Base-by-base conservation (phyloP, 2,329 filamentous ascomycete species). In the Colletotrichum sansevieriae region DNA sequence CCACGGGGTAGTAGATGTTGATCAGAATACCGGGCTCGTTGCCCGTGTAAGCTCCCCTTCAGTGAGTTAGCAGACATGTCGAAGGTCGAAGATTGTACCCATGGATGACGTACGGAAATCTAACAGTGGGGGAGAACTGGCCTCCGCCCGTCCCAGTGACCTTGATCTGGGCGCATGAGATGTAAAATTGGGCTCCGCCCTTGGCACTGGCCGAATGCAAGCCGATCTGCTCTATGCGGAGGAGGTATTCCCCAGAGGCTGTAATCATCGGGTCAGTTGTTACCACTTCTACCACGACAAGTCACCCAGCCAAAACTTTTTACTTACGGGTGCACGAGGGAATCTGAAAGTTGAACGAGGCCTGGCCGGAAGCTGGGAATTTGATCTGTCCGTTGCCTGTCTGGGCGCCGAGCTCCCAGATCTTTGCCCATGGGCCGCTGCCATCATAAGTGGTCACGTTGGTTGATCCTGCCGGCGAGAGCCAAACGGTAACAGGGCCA, bases 181-280 rank as follows among this genome's bases (percentile, higher is more conserved):
- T 76, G 72, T 79, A 80, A 75, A 78, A 79, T 73, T 80, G 77
- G 20, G 78, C 78, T 37, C 78, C 78, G 56, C 73, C 72, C 59
- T 74, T 71, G 54, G 56, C 49, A n/a, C 77, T 70, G 15, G 79
- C 78, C 1, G 70, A 73, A 68, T 81, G 79, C 6, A 81, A 74
- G 39, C 74, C 78, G 3, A 81, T 68, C 65, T 80, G 78, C 72
- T 81, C 79, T 15, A 75, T 78, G 15, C 79, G 78, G 70, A 81
- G 74, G 46, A 78, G 76, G 66, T 78, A 78, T 39, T 76, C 76
- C 20, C 76, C 76, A 18, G 65, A 62, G 39, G 65, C 65, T 68
- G 6, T 6, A 4, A 9, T 20, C 15, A 29, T 13, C 37, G 33
- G 8, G 20, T 60, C 20, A 51, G 29, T 57, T 11, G 29, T 29